Conservation (phyloP, 2,329 filamentous ascomycete species). For the Coniella vitis region DNA sequence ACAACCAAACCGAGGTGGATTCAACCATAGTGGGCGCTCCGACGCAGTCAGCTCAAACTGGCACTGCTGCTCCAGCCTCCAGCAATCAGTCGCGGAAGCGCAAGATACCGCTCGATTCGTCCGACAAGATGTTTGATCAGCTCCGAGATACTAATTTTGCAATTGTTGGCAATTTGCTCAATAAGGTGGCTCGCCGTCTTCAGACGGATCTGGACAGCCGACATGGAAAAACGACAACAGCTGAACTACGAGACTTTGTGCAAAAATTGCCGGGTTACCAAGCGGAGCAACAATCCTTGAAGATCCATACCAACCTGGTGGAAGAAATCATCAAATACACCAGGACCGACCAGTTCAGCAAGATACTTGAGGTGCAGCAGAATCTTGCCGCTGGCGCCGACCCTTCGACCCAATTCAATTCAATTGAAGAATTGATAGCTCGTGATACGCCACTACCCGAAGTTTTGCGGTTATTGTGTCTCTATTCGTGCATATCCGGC, state of each 20-base stretch:
- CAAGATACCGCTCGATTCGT: constrained; percentile 82
- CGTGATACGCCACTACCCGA: constrained; percentile 75
- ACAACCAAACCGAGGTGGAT: constrained; percentile 90
- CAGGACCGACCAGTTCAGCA: constrained; percentile 79
- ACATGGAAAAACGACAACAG: constrained; percentile 78
- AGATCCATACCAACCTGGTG: constrained; percentile 82
- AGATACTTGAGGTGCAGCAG: constrained; percentile 87
- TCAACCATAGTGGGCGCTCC: constrained; percentile 79
- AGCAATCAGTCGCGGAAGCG: constrained; percentile 62
- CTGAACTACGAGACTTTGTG: constrained; percentile 93
- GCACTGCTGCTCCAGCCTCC: constrained; percentile 49
- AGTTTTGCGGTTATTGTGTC: constrained; percentile 76
- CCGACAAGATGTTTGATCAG: constrained; percentile 81
- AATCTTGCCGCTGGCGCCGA: constrained; percentile 89
- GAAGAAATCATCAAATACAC: constrained; percentile 96
- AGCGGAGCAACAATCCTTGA: constrained; percentile 86
- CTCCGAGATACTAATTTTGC: constrained; percentile 92
- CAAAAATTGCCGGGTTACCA: constrained; percentile 86
- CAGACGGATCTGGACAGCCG: constrained; percentile 82
- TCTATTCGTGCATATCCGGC: constrained; percentile 85
- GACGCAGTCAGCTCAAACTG: constrained; percentile 47
- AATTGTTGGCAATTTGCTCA: constrained; percentile 80
- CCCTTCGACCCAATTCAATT: constrained; percentile 80
- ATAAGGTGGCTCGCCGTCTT: constrained; percentile 82
- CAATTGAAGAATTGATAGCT: constrained; percentile 90